Evolutionary conservation across 2,329 filamentous ascomycete genomes (phyloP).

Genomic region (Knufia fluminis): DNA sequence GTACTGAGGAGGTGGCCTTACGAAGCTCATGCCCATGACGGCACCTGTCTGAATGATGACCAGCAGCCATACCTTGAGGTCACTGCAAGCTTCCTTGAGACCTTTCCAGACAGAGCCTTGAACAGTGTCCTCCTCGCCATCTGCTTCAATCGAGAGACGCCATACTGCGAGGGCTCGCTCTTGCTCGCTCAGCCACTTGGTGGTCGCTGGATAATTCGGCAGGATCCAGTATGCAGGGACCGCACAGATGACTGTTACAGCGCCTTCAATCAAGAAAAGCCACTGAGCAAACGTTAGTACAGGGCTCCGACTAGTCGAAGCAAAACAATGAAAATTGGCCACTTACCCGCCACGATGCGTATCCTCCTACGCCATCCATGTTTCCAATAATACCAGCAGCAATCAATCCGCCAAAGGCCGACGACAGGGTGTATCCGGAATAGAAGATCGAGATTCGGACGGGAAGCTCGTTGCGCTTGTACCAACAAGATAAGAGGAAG

Average conservation of each 20-base stretch:
- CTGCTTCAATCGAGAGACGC: constrained; percentile 36
- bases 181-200: constrained; percentile 15
- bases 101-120: constrained; percentile 8
- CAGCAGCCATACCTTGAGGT: constrained; percentile 35
- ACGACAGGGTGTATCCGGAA: constrained; percentile 51
- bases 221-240: constrained; percentile 10
- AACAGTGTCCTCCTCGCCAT: constrained; percentile 33
- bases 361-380: constrained; percentile 47
- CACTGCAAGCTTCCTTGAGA: constrained; percentile 18
- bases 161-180: constrained; percentile 34
- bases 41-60: constrained; percentile 37
- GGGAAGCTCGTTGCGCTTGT: constrained; percentile 51
- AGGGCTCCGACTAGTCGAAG: constrained; percentile 19
- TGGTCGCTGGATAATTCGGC: constrained; percentile 9
- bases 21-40: background rate
- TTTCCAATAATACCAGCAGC: constrained; percentile 50
- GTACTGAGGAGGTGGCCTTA: no score
- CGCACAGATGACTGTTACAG: constrained; percentile 5
- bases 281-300: constrained; percentile 33
- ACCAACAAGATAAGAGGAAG: constrained; percentile 25
- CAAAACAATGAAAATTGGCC: constrained; percentile 33
- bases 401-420: constrained; percentile 51
- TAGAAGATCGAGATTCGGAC: constrained; percentile 49
- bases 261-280: constrained; percentile 47
- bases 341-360: constrained; percentile 49